Percentiles rank a stretch among this genome's conserved stretches.
phyloP scores from a whole-genome alignment of 345 rosid species.

The Psidium friedrichsthalianum region DNA sequence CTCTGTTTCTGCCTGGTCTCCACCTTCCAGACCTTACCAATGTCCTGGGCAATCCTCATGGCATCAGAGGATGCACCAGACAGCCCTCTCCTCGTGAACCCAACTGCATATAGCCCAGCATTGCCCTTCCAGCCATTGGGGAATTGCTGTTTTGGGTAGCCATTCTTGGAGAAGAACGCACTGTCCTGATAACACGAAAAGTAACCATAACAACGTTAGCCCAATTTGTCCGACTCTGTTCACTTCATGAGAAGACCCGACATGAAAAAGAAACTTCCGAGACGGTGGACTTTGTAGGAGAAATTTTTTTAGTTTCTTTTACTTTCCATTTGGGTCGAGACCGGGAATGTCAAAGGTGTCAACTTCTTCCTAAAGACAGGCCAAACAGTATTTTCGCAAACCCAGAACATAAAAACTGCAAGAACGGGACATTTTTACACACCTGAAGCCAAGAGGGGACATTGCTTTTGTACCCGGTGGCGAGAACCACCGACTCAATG shows the following conservation, averaged over 20 bases:
- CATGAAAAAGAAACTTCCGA: neutral
- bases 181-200: slow-evolving; percentile 33
- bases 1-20: slow-evolving; percentile 62
- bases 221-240: neutral
- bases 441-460: slow-evolving; percentile 60
- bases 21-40: slow-evolving; percentile 63
- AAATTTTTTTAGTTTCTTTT: neutral
- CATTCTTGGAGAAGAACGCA: slow-evolving; percentile 72
- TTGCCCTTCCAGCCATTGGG: slow-evolving; percentile 91
- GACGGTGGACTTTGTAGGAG: neutral
- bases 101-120: slow-evolving; percentile 77
- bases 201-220: slow-evolving; percentile 5
- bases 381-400: neutral
- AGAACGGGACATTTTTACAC: slow-evolving; percentile 7
- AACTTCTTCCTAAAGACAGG: neutral
- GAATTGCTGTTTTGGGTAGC: slow-evolving; percentile 45
- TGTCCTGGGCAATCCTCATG: slow-evolving; percentile 56
- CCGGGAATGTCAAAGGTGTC: neutral
- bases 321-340: neutral
- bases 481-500: slow-evolving; percentile 53
- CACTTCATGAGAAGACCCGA: neutral
- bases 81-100: slow-evolving; percentile 86
- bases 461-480: slow-evolving; percentile 75
- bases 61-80: slow-evolving; percentile 84
- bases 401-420: neutral